Evolutionary conservation across 202 grass and related monocot species (phyloP).

Genomic region (Eragrostis tef): DNA sequence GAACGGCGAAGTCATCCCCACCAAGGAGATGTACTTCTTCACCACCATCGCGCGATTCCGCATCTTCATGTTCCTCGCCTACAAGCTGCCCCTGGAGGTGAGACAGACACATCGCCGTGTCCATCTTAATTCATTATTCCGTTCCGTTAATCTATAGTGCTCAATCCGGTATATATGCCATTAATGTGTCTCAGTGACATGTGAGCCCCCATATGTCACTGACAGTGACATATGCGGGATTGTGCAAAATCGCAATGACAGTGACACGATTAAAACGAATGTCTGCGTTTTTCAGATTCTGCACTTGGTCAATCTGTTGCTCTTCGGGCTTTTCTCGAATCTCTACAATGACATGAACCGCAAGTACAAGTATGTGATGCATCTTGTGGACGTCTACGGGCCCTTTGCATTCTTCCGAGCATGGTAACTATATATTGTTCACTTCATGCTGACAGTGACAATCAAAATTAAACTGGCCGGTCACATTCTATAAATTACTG

Average conservation of each 20-base stretch:
- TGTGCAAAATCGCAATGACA: no score
- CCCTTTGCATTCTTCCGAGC: conserved; percentile 81
- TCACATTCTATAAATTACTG: background rate
- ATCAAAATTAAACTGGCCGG: background rate
- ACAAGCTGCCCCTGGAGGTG: conserved; percentile 73
- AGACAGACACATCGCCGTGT: background rate
- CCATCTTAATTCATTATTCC: background rate
- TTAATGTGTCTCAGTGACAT: no score
- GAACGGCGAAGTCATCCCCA: conserved; percentile 51
- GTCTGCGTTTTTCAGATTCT: conserved; percentile 43
- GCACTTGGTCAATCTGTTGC: conserved; percentile 64
- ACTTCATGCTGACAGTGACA: background rate
- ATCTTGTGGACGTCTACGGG: conserved; percentile 64
- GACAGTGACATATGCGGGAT: no score
- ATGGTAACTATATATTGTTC: conserved; percentile 42
- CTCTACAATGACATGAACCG: conserved; percentile 58
- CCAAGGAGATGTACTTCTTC: conserved; percentile 59
- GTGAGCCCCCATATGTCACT: no score
- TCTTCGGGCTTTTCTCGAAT: conserved; percentile 50
- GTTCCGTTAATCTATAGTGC: no score
- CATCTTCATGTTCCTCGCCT: conserved; percentile 63
- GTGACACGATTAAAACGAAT: background rate
- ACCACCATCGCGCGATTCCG: conserved; percentile 51
- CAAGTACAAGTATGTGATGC: conserved; percentile 61
- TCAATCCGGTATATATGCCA: no score